These are phyloP conservation scores for Carex sylvatica DNA, from an alignment of 202 grass and related monocot species.

Conservation along the genomic window DNA sequence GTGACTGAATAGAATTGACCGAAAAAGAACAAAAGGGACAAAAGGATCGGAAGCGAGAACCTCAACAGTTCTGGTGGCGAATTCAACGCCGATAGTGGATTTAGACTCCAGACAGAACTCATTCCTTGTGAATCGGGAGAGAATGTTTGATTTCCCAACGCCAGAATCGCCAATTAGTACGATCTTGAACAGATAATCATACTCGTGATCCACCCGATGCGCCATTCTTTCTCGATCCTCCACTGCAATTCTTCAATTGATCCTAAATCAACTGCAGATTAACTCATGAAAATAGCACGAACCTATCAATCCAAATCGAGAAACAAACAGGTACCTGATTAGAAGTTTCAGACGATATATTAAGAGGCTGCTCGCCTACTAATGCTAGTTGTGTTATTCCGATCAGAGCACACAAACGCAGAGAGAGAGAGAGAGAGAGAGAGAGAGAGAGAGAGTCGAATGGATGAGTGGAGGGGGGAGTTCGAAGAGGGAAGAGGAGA, in stretches of 20 bases:
- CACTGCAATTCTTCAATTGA: slow-evolving; percentile 3
- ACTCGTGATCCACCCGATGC: slow-evolving; percentile 71
- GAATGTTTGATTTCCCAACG: slow-evolving; percentile 85
- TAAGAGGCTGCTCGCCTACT: neutral
- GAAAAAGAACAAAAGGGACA: neutral
- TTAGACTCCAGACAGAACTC: slow-evolving; percentile 83
- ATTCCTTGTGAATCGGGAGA: slow-evolving; percentile 80
- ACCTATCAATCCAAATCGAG: slow-evolving; percentile 1
- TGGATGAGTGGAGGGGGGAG: neutral
- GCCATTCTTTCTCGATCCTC: slow-evolving; percentile 28
- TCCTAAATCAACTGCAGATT: neutral
- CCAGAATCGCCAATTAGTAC: slow-evolving; percentile 79
- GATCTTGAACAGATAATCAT: slow-evolving; percentile 86
- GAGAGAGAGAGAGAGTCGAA: neutral
- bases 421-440: neutral
- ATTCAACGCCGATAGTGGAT: slow-evolving; percentile 85
- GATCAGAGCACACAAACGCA: neutral
- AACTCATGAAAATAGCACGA: neutral
- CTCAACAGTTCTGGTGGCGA: slow-evolving; percentile 74
- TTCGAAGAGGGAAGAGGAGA: neutral
- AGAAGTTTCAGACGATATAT: neutral
- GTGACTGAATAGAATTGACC: neutral
- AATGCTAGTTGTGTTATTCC: neutral
- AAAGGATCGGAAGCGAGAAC: slow-evolving; percentile 17
- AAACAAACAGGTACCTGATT: slow-evolving; percentile 7